These are phyloP conservation scores for Astraeus odoratus DNA, from an alignment of 768 basidiomycete genomes.

Conservation along the genomic window DNA sequence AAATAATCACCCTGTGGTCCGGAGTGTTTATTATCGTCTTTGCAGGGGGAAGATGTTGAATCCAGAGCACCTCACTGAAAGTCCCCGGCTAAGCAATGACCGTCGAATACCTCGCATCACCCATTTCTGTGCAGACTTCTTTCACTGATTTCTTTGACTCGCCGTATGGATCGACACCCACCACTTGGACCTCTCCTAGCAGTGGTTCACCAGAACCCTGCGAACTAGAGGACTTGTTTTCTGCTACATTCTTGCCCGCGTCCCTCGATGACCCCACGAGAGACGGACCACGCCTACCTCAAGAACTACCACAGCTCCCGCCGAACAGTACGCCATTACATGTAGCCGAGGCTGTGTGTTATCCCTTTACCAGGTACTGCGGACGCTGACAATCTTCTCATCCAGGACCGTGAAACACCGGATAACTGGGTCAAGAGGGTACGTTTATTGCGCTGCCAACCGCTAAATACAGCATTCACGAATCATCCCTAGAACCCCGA, in stretches of 20 bases:
- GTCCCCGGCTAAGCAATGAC: slow-evolving; percentile 3
- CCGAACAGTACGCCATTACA: slow-evolving; percentile 15
- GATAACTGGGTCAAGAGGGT: slow-evolving; percentile 38
- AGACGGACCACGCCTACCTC: slow-evolving; percentile 16
- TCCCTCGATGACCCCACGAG: slow-evolving; percentile 13
- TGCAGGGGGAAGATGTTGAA: too few species aligned
- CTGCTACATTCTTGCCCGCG: slow-evolving; percentile 12
- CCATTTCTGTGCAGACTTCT: slow-evolving; percentile 1
- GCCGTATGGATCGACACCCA: slow-evolving; percentile 6
- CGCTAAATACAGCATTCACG: not conserved
- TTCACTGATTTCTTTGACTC: not conserved
- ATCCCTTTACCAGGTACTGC: not conserved
- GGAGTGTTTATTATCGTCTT: too few species aligned
- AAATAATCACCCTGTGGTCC: too few species aligned
- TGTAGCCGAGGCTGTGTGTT: slow-evolving; percentile 20
- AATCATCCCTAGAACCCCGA: slow-evolving; percentile 20
- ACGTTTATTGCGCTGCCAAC: not conserved
- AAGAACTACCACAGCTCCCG: slow-evolving; percentile 17
- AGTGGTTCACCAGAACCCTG: not conserved
- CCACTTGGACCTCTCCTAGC: slow-evolving; percentile 6
- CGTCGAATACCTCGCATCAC: slow-evolving; percentile 1
- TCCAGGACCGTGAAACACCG: slow-evolving; percentile 30
- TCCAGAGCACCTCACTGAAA: too few species aligned
- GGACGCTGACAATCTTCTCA: not conserved
- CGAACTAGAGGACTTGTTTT: slow-evolving; percentile 8